Base-by-base conservation (phyloP, 345 rosid genomes). In the Arabis hirsuta region DNA sequence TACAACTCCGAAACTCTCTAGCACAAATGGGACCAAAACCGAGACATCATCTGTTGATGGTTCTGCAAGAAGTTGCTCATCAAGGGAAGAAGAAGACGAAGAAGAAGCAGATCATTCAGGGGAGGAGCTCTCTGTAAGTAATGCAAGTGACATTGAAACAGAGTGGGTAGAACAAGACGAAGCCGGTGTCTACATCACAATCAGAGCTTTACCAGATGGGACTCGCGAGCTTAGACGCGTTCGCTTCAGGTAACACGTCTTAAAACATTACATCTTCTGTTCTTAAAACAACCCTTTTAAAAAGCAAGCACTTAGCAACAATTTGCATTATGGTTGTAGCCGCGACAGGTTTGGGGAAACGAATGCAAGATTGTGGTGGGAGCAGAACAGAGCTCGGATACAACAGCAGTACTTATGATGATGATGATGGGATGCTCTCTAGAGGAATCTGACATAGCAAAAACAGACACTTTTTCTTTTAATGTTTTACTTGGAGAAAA, bases 131-230 rank as follows among this genome's bases (percentile, higher is more conserved):
- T 95, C 99, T 14, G 44, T 91, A 48, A 88, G 99, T 57, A 89
- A 89, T 86, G 96, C 97, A 4, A 94, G 99, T 67, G 99, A 95
- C 55, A 65, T 74, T 71, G 99, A 95, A 61, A 80, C 89, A 5
- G 97, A 95, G 80, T 91, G 99, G 98, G 90, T 93, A 6, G 98
- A 90, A 71, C 96, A 90, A 80, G 98, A 93, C 55, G 96, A 93
- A 79, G 89, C 90, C 0, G 98, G 98, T 39, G 92, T 93, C n/a
- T 93, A 93, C 74, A 87, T 93, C 71, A 93, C 97, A 9, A 86
- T 93, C 72, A 82, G 90, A 83, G 87, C 82, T 48, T 79, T 87
- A 53, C 92, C 89, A 12, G 87, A 89, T 59, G 97, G 97, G 34
- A 69, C 83, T 8, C 85, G 88, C n/a, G 98, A 93, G 80, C 96